Conservation (phyloP, 345 rosid species). For the Erucastrum elatum region DNA sequence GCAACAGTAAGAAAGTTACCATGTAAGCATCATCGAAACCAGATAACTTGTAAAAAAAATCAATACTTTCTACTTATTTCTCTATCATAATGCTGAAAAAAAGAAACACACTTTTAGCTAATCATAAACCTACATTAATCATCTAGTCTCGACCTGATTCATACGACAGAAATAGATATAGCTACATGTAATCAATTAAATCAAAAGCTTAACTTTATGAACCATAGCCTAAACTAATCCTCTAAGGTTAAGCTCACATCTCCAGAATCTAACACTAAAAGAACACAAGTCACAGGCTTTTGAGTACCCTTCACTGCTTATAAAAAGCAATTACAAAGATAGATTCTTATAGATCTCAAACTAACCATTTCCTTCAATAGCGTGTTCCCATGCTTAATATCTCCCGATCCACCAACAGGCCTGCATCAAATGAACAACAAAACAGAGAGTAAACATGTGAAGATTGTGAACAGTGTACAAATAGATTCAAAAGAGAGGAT, state of each 20-base stretch:
- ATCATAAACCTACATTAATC: neutral
- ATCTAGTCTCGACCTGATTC: too few relatives aligned
- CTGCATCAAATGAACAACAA: slow-evolving; percentile 32
- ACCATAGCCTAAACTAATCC: slow-evolving; percentile 5
- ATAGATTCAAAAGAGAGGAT: neutral
- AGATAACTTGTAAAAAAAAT: neutral
- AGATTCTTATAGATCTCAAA: slow-evolving; percentile 11
- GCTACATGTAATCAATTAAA: neutral
- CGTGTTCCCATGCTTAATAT: slow-evolving; percentile 95
- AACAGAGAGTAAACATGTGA: neutral
- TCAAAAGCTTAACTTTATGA: neutral
- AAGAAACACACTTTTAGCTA: neutral
- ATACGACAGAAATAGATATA: neutral
- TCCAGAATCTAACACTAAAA: neutral
- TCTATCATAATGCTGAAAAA: neutral
- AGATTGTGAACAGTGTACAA: neutral
- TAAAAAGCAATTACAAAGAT: slow-evolving; percentile 14
- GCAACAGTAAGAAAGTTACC: slow-evolving; percentile 53
- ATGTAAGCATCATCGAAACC: slow-evolving; percentile 22
- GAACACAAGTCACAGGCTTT: neutral
- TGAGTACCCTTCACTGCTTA: slow-evolving; percentile 7
- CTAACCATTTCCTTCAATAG: slow-evolving; percentile 92
- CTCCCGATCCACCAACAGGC: slow-evolving; percentile 99
- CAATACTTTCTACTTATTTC: neutral
- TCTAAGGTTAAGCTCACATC: neutral